These are phyloP conservation scores for Cichorium intybus DNA, from an alignment of 140 eudicot species.

Conservation along the genomic window DNA sequence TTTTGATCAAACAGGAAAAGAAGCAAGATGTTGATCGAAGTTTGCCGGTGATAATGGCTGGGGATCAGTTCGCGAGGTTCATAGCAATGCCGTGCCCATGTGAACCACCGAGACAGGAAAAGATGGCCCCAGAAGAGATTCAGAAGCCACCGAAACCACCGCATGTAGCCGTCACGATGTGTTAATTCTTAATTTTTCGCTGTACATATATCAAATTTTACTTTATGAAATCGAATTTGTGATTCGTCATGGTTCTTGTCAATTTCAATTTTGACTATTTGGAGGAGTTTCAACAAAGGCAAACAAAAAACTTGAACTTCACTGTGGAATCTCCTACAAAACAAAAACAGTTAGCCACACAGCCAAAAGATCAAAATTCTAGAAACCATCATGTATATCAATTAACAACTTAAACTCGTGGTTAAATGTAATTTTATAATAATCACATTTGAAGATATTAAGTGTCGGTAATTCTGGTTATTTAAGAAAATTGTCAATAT, in stretches of 20 bases:
- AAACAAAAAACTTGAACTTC: conserved; percentile 14
- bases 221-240: conserved; percentile 10
- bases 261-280: conserved; percentile 17
- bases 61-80: conserved; percentile 67
- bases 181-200: conserved; percentile 8
- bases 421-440: too few relatives aligned
- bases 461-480: too few relatives aligned
- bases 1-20: conserved; percentile 32
- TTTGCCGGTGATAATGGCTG: conserved; percentile 80
- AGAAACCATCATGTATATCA: neutral
- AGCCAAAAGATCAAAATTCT: neutral
- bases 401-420: too few relatives aligned
- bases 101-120: conserved; percentile 54
- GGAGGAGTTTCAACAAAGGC: neutral
- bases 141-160: conserved; percentile 53
- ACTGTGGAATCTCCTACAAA: neutral
- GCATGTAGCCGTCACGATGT: conserved; percentile 44
- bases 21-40: conserved; percentile 37
- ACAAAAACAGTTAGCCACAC: conserved; percentile 4
- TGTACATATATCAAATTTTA: conserved; percentile 29
- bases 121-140: conserved; percentile 32
- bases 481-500: too few relatives aligned
- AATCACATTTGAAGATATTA: too few relatives aligned
- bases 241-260: conserved; percentile 1
- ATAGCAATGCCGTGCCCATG: conserved; percentile 94